These are phyloP conservation scores for Alisma plantagoaquatica DNA, from an alignment of 106 monocot species.

Conservation along the genomic window DNA sequence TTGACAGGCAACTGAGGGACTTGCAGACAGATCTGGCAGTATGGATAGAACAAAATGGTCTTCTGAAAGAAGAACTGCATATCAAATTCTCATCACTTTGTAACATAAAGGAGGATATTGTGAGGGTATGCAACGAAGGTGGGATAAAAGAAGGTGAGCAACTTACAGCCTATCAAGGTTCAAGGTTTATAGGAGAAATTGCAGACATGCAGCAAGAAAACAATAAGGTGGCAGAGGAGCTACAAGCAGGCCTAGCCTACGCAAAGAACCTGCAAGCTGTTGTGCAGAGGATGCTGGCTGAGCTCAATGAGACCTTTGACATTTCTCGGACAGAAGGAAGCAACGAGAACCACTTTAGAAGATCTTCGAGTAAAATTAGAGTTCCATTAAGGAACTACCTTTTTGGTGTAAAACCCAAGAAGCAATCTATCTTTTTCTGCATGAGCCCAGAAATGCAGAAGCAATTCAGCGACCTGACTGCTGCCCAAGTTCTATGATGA, in stretches of 20 bases:
- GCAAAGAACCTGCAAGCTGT: slow-evolving; percentile 36
- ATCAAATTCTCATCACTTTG: slow-evolving; percentile 42
- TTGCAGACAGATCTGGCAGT: slow-evolving; percentile 52
- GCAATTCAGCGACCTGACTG: slow-evolving; percentile 35
- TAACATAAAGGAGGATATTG: slow-evolving; percentile 60
- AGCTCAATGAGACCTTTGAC: slow-evolving; percentile 26
- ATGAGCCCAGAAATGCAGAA: slow-evolving; percentile 60
- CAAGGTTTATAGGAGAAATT: slow-evolving; percentile 72
- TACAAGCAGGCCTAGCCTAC: slow-evolving; percentile 44
- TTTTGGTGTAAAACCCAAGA: slow-evolving; percentile 50
- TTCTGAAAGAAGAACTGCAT: slow-evolving; percentile 45
- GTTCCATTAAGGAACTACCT: slow-evolving; percentile 57
- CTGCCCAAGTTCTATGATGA: slow-evolving; percentile 1
- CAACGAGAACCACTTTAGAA: slow-evolving; percentile 16
- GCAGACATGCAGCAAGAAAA: slow-evolving; percentile 76
- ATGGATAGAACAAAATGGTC: slow-evolving; percentile 62
- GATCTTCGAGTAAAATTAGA: slow-evolving; percentile 24
- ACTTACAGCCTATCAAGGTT: slow-evolving; percentile 63
- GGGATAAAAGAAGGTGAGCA: slow-evolving; percentile 17
- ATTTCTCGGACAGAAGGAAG: slow-evolving; percentile 16
- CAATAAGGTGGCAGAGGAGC: slow-evolving; percentile 51
- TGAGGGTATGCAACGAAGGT: slow-evolving; percentile 19
- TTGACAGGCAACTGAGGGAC: slow-evolving; percentile 38
- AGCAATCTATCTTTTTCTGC: slow-evolving; percentile 48
- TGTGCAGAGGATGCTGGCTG: slow-evolving; percentile 33